A percentile compares a stretch with the other conserved stretches of the same genome.
These are phyloP conservation scores for Aspergillus phoenicis DNA, from an alignment of 2,329 filamentous ascomycete species.

Conservation along the genomic window DNA sequence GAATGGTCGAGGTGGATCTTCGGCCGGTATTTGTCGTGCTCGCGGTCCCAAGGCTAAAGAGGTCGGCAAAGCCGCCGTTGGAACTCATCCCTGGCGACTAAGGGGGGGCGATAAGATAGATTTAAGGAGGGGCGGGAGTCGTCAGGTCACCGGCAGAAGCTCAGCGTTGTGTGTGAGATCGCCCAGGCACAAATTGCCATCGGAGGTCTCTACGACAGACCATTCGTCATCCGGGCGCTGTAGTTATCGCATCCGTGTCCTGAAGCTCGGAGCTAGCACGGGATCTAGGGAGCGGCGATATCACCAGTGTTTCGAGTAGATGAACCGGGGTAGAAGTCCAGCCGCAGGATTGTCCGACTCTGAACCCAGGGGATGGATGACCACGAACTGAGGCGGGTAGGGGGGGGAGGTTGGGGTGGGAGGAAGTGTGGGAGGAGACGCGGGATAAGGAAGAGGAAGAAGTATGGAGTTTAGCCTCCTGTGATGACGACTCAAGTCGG, in stretches of 20 bases:
- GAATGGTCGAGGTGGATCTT: slow-evolving; percentile 42
- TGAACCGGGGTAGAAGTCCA: background rate
- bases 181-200: slow-evolving; percentile 40
- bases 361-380: background rate
- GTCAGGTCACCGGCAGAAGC: slow-evolving; percentile 26
- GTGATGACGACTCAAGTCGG: slow-evolving; percentile 11
- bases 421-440: background rate
- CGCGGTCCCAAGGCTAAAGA: slow-evolving; percentile 37
- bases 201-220: slow-evolving; percentile 36
- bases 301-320: slow-evolving; percentile 1
- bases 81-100: slow-evolving; percentile 46
- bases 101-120: slow-evolving; percentile 14
- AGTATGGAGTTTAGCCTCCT: slow-evolving; percentile 11
- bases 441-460: slow-evolving; percentile 9
- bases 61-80: slow-evolving; percentile 40
- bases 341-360: background rate
- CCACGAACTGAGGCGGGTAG: background rate
- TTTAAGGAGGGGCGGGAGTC: slow-evolving; percentile 22
- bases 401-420: slow-evolving; percentile 2
- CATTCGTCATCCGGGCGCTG: slow-evolving; percentile 40
- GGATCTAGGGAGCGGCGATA: background rate
- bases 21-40: slow-evolving; percentile 36
- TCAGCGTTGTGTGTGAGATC: slow-evolving; percentile 28
- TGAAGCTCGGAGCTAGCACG: slow-evolving; percentile 9
- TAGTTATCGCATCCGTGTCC: slow-evolving; percentile 29